phyloP scores from a whole-genome alignment of 2,329 filamentous ascomycete genomes.

The Neoascochyta sp. region DNA sequence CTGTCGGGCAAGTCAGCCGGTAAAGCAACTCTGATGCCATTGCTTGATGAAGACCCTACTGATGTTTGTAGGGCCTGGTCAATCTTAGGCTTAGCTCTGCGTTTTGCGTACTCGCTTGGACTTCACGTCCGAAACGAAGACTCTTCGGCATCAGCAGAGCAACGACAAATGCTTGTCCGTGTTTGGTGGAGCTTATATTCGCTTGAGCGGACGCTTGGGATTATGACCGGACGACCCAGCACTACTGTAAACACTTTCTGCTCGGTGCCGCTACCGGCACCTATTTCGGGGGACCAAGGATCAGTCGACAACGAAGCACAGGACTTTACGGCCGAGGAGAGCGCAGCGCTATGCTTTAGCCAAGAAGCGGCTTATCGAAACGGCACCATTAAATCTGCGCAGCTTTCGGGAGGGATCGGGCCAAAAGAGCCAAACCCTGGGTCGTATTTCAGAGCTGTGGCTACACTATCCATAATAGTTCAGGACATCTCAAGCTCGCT shows the following conservation, averaged over 20 bases:
- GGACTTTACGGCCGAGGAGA: too few species aligned
- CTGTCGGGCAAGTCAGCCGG: constrained; percentile 42
- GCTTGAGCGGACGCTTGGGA: constrained; percentile 38
- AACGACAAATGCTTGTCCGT: constrained; percentile 37
- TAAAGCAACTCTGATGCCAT: constrained; percentile 16
- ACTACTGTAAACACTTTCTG: constrained; percentile 35
- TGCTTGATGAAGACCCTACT: too few species aligned
- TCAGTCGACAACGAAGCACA: constrained; percentile 9
- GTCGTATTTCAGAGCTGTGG: constrained; percentile 24
- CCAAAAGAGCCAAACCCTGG: constrained; percentile 14
- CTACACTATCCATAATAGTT: constrained; percentile 32
- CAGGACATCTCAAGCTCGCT: constrained; percentile 35
- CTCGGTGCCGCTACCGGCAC: constrained; percentile 34
- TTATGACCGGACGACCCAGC: constrained; percentile 42
- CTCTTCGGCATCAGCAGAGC: constrained; percentile 21
- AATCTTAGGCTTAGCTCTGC: constrained; percentile 37
- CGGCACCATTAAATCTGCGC: constrained; percentile 3
- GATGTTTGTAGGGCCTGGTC: constrained; percentile 34
- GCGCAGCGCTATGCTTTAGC: too few species aligned
- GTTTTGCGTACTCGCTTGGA: constrained; percentile 37
- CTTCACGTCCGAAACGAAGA: constrained; percentile 40
- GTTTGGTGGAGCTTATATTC: constrained; percentile 44
- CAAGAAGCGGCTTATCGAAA: too few species aligned
- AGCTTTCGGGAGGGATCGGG: constrained; percentile 1
- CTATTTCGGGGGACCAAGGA: constrained; percentile 19